Evolutionary conservation across 1,284 basidiomycete genomes (phyloP), one percentile per base, ranked within the genome.

Genomic region (Ustilago bromivora): DNA sequence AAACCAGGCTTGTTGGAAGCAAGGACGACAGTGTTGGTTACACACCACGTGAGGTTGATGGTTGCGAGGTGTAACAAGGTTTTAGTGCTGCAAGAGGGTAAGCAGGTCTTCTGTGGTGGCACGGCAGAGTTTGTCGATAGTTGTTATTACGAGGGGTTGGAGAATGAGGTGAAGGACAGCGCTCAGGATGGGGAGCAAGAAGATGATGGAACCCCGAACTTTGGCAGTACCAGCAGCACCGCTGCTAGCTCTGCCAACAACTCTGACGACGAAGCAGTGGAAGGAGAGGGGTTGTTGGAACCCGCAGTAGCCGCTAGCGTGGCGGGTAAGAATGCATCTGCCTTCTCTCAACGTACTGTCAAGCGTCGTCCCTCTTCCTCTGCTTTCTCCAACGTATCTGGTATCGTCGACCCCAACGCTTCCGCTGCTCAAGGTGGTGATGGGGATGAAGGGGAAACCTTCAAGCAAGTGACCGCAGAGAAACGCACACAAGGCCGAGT

Each of bases 21-120:
- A 0, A 79, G 81, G 49, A 81, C 80, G 51, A 82, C 79, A 2
- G 71, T 85, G 5, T 53, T 86, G 35, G 82, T 87, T 15, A 86
- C 85, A 23, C 87, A 87, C 4, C 86, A 87, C 57, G 85, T 84
- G 3, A 57, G 86, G 23, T 82, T 87, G 67, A 73, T 93, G 15
- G 87, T 93, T 0, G 90, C 90, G 66, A 89, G 89, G 19, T 79
- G 78, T 34, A 79, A 71, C 53, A 89, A 90, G 79, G 91, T 94
- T 57, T 91, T 93, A 82, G 89, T 91, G 47, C 89, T 93, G 85
- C 92, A 93, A 31, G 89, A 92, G 63, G 92, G 92, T 4, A 84
- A 84, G 5, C 89, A 92, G 46, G 90, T 87, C 4, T 92, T 92
- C 83, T 86, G 89, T 76, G 91, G 92, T 28, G 90, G 89, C 0